These are phyloP conservation scores for Dunaliella sp. DNA, from an alignment of 139 green algal genomes.

Conservation along the genomic window DNA sequence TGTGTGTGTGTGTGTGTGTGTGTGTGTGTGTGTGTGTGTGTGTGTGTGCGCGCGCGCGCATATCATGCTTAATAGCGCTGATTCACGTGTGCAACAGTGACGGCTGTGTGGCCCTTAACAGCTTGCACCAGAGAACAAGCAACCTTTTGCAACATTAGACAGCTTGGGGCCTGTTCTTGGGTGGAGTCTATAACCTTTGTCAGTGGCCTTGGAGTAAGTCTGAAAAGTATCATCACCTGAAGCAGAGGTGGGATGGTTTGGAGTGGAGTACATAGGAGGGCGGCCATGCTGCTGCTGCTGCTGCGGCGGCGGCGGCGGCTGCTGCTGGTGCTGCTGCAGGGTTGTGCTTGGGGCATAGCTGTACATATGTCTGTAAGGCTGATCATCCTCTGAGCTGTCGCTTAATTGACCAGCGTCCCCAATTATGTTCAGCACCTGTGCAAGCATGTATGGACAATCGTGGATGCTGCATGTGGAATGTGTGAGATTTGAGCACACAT, in stretches of 20 bases:
- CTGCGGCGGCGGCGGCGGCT: not conserved
- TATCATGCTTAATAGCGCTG: too few species aligned
- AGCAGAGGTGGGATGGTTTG: not conserved
- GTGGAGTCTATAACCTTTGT: too few species aligned
- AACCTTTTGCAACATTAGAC: not conserved
- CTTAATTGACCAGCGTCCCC: constrained; percentile 21
- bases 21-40: not conserved
- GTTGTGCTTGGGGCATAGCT: not conserved
- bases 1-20: not conserved
- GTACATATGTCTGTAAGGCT: not conserved
- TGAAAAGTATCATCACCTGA: too few species aligned
- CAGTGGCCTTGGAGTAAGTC: too few species aligned
- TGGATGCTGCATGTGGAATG: too few species aligned
- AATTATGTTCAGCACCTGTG: constrained; percentile 28
- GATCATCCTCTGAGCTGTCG: constrained; percentile 27
- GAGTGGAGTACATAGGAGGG: not conserved
- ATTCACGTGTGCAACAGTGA: not conserved
- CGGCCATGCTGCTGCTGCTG: not conserved
- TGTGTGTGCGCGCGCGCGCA: not conserved
- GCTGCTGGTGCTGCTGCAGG: not conserved
- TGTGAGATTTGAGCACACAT: too few species aligned
- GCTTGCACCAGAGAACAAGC: not conserved
- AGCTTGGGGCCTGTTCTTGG: not conserved
- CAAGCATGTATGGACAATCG: too few species aligned
- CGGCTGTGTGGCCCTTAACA: not conserved